These are phyloP conservation scores for Trypanosoma melophagium DNA, from an alignment of 208 protist species.

Conservation along the genomic window DNA sequence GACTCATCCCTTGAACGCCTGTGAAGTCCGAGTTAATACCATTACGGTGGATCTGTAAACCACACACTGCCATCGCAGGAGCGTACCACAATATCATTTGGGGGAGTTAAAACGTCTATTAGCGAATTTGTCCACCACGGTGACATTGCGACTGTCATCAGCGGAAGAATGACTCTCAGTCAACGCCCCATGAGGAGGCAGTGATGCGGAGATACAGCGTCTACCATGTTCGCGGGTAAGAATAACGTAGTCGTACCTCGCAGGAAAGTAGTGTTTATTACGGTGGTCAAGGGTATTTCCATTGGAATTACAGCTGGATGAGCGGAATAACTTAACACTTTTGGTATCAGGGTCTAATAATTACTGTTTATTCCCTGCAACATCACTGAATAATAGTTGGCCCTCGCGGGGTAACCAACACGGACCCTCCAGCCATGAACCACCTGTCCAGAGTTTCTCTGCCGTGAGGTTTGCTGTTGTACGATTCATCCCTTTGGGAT, in stretches of 20 bases:
- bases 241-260: slow-evolving; percentile 26
- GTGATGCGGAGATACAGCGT: slow-evolving; percentile 24
- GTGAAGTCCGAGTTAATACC: slow-evolving; percentile 31
- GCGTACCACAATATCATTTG: slow-evolving; percentile 36
- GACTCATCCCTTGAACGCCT: slow-evolving; percentile 25
- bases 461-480: slow-evolving; percentile 2
- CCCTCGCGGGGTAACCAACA: slow-evolving; percentile 33
- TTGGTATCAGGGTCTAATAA: slow-evolving; percentile 29
- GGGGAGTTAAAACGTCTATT: slow-evolving; percentile 32
- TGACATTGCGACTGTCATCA: slow-evolving; percentile 26
- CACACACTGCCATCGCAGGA: slow-evolving; percentile 32
- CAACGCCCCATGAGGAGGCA: slow-evolving; percentile 25
- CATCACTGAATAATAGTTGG: slow-evolving; percentile 35
- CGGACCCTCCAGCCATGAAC: slow-evolving; percentile 26
- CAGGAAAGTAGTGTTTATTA: slow-evolving; percentile 31
- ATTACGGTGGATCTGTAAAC: slow-evolving; percentile 35
- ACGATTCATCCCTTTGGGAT: neutral
- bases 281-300: slow-evolving; percentile 29
- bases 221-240: slow-evolving; percentile 29
- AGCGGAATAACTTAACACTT: slow-evolving; percentile 17
- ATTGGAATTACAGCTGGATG: slow-evolving; percentile 29
- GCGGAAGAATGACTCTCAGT: neutral
- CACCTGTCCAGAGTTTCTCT: slow-evolving; percentile 33
- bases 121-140: slow-evolving; percentile 29
- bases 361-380: slow-evolving; percentile 31